Conservation (phyloP, 1,139 yeast genomes). For the Hyphopichia fennica region DNA sequence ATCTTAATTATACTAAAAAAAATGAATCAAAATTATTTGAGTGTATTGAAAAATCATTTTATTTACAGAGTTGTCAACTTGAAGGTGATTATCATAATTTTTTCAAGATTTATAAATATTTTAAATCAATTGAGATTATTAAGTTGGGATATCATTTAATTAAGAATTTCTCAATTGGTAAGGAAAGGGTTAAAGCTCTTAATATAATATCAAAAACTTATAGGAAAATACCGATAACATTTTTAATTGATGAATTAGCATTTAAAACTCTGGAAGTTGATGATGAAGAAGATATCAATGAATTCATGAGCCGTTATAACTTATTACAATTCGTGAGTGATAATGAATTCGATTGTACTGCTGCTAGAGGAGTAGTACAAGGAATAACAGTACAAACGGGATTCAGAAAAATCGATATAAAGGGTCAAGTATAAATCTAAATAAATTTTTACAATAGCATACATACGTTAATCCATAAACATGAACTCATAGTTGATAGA, state of each 20-base stretch:
- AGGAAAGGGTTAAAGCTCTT: conserved; percentile 64
- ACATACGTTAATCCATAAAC: too few relatives aligned
- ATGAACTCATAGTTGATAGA: background rate
- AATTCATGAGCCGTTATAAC: conserved; percentile 43
- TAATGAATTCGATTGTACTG: conserved; percentile 39
- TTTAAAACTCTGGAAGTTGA: conserved; percentile 25
- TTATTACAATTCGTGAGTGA: conserved; percentile 36
- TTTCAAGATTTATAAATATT: conserved; percentile 40
- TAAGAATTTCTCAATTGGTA: conserved; percentile 43
- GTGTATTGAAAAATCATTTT: conserved; percentile 24
- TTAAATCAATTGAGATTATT: conserved; percentile 15
- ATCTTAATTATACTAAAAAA: conserved; percentile 7
- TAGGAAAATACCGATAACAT: conserved; percentile 50
- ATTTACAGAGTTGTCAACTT: conserved; percentile 20
- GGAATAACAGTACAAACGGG: conserved; percentile 40
- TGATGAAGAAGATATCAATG: conserved; percentile 15
- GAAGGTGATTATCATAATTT: conserved; percentile 54
- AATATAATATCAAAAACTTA: conserved; percentile 60
- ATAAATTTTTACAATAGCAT: background rate
- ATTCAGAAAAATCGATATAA: conserved; percentile 76
- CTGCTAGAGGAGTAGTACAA: conserved; percentile 48
- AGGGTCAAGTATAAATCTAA: conserved; percentile 69
- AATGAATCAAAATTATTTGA: conserved; percentile 19
- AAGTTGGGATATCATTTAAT: conserved; percentile 28
- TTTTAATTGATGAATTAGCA: conserved; percentile 48